Evolutionary conservation across 1,284 basidiomycete species (phyloP).

Genomic region (Schizophyllum amplum): DNA sequence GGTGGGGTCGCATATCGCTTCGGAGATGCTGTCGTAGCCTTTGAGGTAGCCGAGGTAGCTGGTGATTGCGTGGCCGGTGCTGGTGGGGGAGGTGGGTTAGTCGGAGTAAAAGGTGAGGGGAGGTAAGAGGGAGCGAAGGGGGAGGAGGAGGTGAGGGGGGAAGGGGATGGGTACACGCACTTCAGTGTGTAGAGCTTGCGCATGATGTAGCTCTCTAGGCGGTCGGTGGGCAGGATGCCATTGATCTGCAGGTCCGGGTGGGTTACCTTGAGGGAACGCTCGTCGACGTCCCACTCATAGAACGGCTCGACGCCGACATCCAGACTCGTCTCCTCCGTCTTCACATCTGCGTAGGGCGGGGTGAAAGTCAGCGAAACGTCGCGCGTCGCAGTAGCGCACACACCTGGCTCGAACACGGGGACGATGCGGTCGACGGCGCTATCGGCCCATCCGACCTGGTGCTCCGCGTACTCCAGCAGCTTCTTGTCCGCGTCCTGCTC

Average conservation of each 20-base stretch:
- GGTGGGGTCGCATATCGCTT: conserved; percentile 16
- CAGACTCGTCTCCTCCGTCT: conserved; percentile 13
- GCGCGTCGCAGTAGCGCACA: background rate
- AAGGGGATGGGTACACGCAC: background rate
- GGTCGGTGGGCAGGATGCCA: conserved; percentile 25
- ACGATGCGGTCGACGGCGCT: conserved; percentile 36
- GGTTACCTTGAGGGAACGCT: conserved; percentile 19
- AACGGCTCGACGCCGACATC: conserved; percentile 34
- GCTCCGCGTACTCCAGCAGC: conserved; percentile 19
- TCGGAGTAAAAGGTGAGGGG: background rate
- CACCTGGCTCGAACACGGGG: conserved; percentile 22
- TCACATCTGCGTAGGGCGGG: background rate
- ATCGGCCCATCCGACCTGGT: conserved; percentile 29
- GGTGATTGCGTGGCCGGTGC: conserved; percentile 28
- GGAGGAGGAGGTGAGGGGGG: background rate
- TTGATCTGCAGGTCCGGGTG: conserved; percentile 19
- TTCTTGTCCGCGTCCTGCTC: conserved; percentile 12
- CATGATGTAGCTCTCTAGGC: conserved; percentile 30
- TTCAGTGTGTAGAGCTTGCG: conserved; percentile 36
- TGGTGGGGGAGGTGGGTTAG: background rate
- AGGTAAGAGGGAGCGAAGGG: background rate
- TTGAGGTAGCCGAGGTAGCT: conserved; percentile 30
- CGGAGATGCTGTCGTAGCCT: conserved; percentile 22
- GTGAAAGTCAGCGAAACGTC: background rate
- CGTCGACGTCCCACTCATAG: conserved; percentile 33